Conservation (phyloP, 1,284 basidiomycete genomes). For the Leccinum variabile region DNA sequence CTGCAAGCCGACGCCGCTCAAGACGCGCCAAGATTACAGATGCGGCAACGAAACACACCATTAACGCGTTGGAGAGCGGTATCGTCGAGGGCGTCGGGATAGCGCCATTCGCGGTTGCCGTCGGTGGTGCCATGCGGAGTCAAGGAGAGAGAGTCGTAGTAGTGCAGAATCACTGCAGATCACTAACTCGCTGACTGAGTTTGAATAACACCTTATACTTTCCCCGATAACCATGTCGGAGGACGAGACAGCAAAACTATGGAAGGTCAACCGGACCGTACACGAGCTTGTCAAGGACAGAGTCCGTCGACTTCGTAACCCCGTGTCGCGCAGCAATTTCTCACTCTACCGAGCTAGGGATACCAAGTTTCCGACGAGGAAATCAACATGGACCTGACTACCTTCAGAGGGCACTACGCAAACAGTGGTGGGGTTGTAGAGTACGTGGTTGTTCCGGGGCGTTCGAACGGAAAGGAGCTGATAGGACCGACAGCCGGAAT, state of each 20-base stretch:
- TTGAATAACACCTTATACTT: conserved; percentile 34
- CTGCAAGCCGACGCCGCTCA: conserved; percentile 37
- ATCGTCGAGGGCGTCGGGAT: conserved; percentile 33
- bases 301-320: conserved; percentile 44
- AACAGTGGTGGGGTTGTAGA: conserved; percentile 64
- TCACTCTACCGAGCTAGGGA: conserved; percentile 51
- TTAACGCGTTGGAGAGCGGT: conserved; percentile 43
- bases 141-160: neutral
- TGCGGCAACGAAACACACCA: conserved; percentile 40
- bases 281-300: conserved; percentile 96
- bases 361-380: conserved; percentile 91
- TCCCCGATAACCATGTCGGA: conserved; percentile 53
- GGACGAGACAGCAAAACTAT: conserved; percentile 82
- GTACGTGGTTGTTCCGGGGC: conserved; percentile 38
- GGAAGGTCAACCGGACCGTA: conserved; percentile 95
- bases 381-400: conserved; percentile 79
- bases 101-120: conserved; percentile 38
- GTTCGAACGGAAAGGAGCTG: conserved; percentile 8
- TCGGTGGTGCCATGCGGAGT: conserved; percentile 30
- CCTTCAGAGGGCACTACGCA: conserved; percentile 71
- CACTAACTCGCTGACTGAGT: conserved; percentile 27
- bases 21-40: neutral
- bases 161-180: too few relatives aligned
- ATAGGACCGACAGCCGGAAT: conserved; percentile 60
- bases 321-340: conserved; percentile 13